Percentiles rank a stretch among this genome's conserved stretches.
Evolutionary conservation across 495 filamentous ascomycete species (phyloP).

Genomic region (Aspergillus carlsbadensis): DNA sequence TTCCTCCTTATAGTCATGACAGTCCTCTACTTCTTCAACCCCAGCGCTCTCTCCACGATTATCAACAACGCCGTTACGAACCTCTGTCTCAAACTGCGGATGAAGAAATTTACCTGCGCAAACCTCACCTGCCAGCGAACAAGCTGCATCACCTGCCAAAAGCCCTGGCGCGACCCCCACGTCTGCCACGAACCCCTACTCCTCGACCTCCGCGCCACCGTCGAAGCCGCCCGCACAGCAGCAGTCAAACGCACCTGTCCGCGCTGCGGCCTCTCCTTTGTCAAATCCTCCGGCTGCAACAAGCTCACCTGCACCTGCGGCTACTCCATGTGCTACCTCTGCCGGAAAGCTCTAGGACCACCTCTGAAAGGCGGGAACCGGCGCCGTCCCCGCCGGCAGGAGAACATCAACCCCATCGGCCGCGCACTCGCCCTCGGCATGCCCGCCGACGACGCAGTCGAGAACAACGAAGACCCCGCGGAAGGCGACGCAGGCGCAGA

Average conservation of each 20-base stretch:
- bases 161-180: slow-evolving; percentile 66
- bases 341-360: slow-evolving; percentile 54
- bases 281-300: slow-evolving; percentile 92
- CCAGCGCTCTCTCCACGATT: slow-evolving; percentile 36
- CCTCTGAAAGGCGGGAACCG: slow-evolving; percentile 15
- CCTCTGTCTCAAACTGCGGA: slow-evolving; percentile 61
- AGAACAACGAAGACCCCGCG: slow-evolving; percentile 5
- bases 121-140: slow-evolving; percentile 60
- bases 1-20: slow-evolving; percentile 51
- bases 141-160: slow-evolving; percentile 76
- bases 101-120: slow-evolving; percentile 72
- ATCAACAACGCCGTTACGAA: slow-evolving; percentile 57
- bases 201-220: slow-evolving; percentile 76
- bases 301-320: slow-evolving; percentile 97
- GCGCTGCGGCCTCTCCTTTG: slow-evolving; percentile 81
- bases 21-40: slow-evolving; percentile 41
- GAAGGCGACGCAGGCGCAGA: slow-evolving; percentile 19
- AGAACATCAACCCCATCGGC: slow-evolving; percentile 22
- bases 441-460: slow-evolving; percentile 7
- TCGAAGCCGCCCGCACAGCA: slow-evolving; percentile 87
- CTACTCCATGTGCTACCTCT: slow-evolving; percentile 96
- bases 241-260: slow-evolving; percentile 96
- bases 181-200: slow-evolving; percentile 61
- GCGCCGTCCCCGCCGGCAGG: slow-evolving; percentile 12
- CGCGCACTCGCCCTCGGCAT: slow-evolving; percentile 4